Evolutionary conservation across 179 eudicot genomes (phyloP).

Genomic region (Silene vulgaris): DNA sequence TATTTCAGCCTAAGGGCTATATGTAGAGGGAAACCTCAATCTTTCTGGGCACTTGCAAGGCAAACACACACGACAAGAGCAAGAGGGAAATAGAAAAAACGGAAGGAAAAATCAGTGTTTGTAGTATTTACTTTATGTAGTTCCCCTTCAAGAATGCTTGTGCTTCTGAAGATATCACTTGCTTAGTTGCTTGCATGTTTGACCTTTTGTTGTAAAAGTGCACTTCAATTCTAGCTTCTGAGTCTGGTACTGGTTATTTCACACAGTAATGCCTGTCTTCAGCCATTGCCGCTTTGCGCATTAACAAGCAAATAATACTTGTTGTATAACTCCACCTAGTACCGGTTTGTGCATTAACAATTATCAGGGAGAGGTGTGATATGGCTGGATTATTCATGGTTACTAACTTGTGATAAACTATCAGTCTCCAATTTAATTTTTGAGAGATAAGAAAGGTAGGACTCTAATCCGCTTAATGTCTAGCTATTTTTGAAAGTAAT

Average conservation of each 20-base stretch:
- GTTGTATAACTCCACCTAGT: not conserved
- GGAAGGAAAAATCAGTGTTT: too few species aligned
- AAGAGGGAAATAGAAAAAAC: too few species aligned
- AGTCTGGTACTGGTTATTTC: too few species aligned
- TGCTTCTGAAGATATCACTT: conserved; percentile 10
- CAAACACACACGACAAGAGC: too few species aligned
- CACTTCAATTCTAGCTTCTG: not conserved
- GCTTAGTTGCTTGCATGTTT: conserved; percentile 6
- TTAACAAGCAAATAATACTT: not conserved
- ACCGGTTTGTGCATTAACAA: not conserved
- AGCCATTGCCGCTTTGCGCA: not conserved
- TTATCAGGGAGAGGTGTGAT: not conserved
- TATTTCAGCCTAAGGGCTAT: too few species aligned
- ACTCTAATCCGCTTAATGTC: not conserved
- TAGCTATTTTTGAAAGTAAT: not conserved
- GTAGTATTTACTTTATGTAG: not conserved
- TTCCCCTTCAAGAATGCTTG: not conserved
- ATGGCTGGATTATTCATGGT: not conserved
- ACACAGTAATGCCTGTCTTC: not conserved
- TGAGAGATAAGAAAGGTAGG: not conserved
- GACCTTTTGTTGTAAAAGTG: not conserved
- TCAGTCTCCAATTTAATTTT: not conserved
- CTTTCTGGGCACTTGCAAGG: too few species aligned
- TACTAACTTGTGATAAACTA: not conserved
- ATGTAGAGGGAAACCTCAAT: too few species aligned